These are phyloP conservation scores for Mycena galericulata DNA, from an alignment of 768 basidiomycete genomes.

Conservation along the genomic window DNA sequence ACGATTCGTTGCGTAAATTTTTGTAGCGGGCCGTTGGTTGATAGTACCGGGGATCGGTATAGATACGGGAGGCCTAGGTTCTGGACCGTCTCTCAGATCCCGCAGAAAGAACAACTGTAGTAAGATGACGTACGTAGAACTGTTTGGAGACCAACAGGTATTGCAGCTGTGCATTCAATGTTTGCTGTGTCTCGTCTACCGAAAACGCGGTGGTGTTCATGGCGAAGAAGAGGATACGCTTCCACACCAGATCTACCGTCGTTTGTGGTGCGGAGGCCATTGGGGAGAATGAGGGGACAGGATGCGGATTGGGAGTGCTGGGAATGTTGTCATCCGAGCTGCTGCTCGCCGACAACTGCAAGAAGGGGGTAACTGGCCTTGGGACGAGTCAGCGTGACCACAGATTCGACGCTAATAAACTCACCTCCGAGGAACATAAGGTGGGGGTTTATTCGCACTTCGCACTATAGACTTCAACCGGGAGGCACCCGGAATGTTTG, in stretches of 20 bases:
- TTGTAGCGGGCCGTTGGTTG: neutral
- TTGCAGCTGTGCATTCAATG: neutral
- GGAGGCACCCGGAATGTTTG: neutral
- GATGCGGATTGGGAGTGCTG: neutral
- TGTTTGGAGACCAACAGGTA: slow-evolving; percentile 7
- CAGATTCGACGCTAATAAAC: neutral
- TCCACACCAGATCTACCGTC: neutral
- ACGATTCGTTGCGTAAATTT: neutral
- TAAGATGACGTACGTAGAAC: slow-evolving; percentile 4
- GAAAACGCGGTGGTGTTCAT: neutral
- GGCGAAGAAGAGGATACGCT: slow-evolving; percentile 1
- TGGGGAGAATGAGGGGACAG: neutral
- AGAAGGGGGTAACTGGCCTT: too few species aligned
- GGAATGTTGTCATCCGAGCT: neutral
- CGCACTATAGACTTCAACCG: neutral
- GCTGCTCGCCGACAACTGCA: too few species aligned
- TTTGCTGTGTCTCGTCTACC: neutral
- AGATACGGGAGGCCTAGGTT: neutral
- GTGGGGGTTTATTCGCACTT: too few species aligned
- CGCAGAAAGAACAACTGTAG: neutral
- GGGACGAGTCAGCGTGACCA: neutral
- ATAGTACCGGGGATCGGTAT: neutral
- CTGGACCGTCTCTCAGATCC: neutral
- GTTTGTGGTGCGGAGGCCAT: neutral
- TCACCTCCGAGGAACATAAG: too few species aligned